A percentile compares a stretch with the other conserved stretches of the same genome.
phyloP scores from a whole-genome alignment of 345 rosid species.

The Pseudoturritis turrita region DNA sequence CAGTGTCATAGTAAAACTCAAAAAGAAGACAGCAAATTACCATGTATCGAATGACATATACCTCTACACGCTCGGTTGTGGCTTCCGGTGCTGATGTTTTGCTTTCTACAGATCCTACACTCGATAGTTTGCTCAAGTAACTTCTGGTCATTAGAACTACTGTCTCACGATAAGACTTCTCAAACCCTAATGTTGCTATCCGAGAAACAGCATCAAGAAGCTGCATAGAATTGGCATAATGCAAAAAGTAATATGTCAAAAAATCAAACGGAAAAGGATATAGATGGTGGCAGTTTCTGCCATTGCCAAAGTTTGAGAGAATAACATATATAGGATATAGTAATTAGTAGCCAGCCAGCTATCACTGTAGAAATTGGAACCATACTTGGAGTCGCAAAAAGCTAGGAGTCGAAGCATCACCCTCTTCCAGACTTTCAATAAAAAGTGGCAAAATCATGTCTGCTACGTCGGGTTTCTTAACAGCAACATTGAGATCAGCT shows the following conservation, averaged over 20 bases:
- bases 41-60: conserved; percentile 27
- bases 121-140: conserved; percentile 76
- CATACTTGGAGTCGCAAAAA: conserved; percentile 86
- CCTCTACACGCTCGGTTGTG: conserved; percentile 92
- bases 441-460: conserved; percentile 98
- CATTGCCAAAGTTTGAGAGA: conserved; percentile 13
- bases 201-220: conserved; percentile 98
- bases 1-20: conserved; percentile 27
- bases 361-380: conserved; percentile 30
- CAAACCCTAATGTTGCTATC: conserved; percentile 96
- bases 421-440: conserved; percentile 97
- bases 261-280: conserved; percentile 19
- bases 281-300: conserved; percentile 11
- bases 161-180: conserved; percentile 97
- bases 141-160: conserved; percentile 95
- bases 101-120: conserved; percentile 82
- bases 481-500: conserved; percentile 90
- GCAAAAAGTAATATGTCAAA: conserved; percentile 29
- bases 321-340: not conserved
- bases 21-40: conserved; percentile 12
- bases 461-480: conserved; percentile 88
- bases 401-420: conserved; percentile 91
- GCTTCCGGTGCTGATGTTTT: conserved; percentile 85
- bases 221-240: conserved; percentile 45
- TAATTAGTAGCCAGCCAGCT: conserved; percentile 23